Base-by-base conservation (phyloP, 78 protist species). In the Dictyostelium purpureum region DNA sequence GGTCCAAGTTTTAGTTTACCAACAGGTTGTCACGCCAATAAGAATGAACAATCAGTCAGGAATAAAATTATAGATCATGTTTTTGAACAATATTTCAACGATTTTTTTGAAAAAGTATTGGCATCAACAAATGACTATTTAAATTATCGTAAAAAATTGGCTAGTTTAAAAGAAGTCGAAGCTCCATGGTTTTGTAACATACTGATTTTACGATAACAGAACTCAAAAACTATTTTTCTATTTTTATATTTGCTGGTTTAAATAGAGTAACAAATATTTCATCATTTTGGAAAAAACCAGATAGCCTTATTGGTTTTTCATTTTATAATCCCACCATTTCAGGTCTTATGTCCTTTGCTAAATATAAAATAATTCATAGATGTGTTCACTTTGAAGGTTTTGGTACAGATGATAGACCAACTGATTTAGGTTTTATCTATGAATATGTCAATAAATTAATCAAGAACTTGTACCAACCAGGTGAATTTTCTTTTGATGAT, bases 401-500 rank as follows among this genome's bases (percentile, higher is more conserved):
- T 42, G 51, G 76, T n/a, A 67, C 26, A 0, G 76, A 35, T 21
- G 28, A 37, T 14, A 21, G 35, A 10, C 45, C 45, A 7, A 69
- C 76, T 0, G 4, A 69, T 42, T 69, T 42, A 42, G 28, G 28
- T 1, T 2, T 28, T 19, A 14, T 69, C 0, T 35, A 42, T 42
- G 28, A 69, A 42, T 69, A 19, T 69, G 9, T 40, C 1, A 69
- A 69, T 40, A 7, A 9, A 21, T 10, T 42, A 19, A 71, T 71
- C 9, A 77, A 77, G 24, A 4, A 77, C 31, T 12, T 35, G 12
- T 77, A 77, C 21, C n/a, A 1, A 19, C 51, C 47, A 26, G 28
- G 42, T 4, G 51, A 18, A 7, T 47, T 54, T 7, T 77, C 82
- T 4, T 77, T 77, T 18, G 82, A 77, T 26, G 82, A 77, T 56